A percentile compares a stretch with the other conserved stretches of the same genome.
These are phyloP conservation scores for Cercospora berteroae DNA, from an alignment of 2,329 filamentous ascomycete species.

Conservation along the genomic window DNA sequence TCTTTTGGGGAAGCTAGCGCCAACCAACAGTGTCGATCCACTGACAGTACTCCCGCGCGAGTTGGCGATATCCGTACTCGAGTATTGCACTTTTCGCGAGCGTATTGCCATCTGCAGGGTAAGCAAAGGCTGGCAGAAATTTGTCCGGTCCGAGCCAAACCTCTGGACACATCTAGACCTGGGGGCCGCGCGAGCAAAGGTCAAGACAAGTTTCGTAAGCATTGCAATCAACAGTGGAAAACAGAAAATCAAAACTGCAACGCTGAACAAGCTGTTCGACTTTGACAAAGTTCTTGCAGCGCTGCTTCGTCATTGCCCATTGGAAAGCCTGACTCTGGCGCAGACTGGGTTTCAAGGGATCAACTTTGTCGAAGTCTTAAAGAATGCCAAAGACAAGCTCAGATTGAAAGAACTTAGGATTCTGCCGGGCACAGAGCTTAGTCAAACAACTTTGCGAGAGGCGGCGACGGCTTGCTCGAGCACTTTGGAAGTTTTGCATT, in stretches of 20 bases:
- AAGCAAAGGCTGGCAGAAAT: slow-evolving; percentile 55
- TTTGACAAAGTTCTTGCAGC: slow-evolving; percentile 41
- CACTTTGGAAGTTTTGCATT: slow-evolving; percentile 13
- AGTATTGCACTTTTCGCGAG: slow-evolving; percentile 53
- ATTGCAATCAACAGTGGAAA: slow-evolving; percentile 44
- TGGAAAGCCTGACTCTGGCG: slow-evolving; percentile 38
- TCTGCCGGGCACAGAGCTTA: slow-evolving; percentile 21
- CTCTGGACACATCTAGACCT: slow-evolving; percentile 58
- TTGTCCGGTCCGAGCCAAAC: slow-evolving; percentile 47
- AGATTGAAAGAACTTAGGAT: slow-evolving; percentile 25
- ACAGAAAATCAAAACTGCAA: slow-evolving; percentile 37
- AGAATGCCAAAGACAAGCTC: slow-evolving; percentile 15
- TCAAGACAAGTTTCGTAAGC: slow-evolving; percentile 45
- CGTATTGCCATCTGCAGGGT: slow-evolving; percentile 52
- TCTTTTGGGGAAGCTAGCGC: slow-evolving; percentile 44
- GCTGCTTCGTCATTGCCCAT: slow-evolving; percentile 39
- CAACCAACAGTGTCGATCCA: slow-evolving; percentile 50
- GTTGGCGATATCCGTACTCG: slow-evolving; percentile 52
- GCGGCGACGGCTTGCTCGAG: background rate
- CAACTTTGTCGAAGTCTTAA: slow-evolving; percentile 23
- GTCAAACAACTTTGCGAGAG: slow-evolving; percentile 7
- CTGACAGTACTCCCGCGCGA: slow-evolving; percentile 55
- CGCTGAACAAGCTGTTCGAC: slow-evolving; percentile 41
- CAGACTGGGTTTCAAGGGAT: slow-evolving; percentile 30
- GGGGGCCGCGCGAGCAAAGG: slow-evolving; percentile 42